Evolutionary conservation across 2,329 filamentous ascomycete species (phyloP).

Genomic region (Verticillium tricorpus): DNA sequence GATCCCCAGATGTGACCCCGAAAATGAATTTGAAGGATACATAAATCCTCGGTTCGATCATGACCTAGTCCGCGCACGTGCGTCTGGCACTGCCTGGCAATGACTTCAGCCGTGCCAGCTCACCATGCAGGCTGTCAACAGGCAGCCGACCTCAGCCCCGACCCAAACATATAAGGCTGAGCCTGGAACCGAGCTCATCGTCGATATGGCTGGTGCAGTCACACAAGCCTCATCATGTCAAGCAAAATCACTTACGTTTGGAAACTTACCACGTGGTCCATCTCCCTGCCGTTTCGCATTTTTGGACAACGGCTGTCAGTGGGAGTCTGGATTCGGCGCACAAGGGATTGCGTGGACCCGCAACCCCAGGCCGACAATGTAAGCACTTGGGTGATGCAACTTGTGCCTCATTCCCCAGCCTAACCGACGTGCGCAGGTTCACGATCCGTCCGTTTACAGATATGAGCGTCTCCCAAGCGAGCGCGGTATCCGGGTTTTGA

Average conservation of each 20-base stretch:
- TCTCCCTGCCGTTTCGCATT: not conserved
- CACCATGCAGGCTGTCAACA: not conserved
- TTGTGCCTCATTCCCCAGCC: not conserved
- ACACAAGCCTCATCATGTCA: not conserved
- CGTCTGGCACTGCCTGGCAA: not conserved
- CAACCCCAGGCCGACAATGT: not conserved
- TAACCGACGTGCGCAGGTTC: not conserved
- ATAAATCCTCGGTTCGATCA: too few relatives aligned
- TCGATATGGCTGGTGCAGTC: not conserved
- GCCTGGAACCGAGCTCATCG: not conserved
- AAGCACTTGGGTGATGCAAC: not conserved
- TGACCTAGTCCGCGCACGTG: not conserved
- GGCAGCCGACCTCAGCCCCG: not conserved
- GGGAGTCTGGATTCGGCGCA: not conserved
- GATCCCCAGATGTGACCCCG: too few relatives aligned
- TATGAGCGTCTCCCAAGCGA: not conserved
- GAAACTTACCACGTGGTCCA: not conserved
- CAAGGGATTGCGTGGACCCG: not conserved
- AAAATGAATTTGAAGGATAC: too few relatives aligned
- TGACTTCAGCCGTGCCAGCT: not conserved
- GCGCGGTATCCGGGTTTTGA: not conserved
- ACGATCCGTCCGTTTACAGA: not conserved
- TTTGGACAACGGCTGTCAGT: not conserved
- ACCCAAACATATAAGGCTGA: not conserved
- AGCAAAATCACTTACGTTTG: not conserved